Evolutionary conservation across 768 basidiomycete genomes (phyloP).

Genomic region (Suillus decipiens): DNA sequence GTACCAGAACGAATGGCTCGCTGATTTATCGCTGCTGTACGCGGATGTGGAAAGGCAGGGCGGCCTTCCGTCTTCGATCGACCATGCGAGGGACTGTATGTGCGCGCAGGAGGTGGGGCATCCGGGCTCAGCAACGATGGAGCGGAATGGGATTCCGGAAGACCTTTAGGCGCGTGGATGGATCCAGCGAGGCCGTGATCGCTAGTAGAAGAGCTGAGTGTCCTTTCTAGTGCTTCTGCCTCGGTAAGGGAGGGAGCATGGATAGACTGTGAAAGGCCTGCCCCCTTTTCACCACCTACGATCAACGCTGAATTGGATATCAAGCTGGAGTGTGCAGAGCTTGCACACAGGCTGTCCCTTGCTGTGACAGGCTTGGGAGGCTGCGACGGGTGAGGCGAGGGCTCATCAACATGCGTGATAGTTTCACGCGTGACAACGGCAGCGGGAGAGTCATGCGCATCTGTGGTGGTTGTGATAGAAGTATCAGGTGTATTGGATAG

Average conservation of each 20-base stretch:
- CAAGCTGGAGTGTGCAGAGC: conserved; percentile 17
- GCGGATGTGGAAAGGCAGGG: conserved; percentile 33
- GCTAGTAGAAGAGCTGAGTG: conserved; percentile 22
- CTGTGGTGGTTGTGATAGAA: conserved; percentile 7
- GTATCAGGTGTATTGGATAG: conserved; percentile 11
- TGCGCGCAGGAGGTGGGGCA: conserved; percentile 26
- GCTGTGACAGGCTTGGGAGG: conserved; percentile 45
- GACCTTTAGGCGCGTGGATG: conserved; percentile 53
- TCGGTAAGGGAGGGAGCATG: conserved; percentile 25
- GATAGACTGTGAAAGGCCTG: conserved; percentile 31
- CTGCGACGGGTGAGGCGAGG: conserved; percentile 46
- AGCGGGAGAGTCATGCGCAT: conserved; percentile 19
- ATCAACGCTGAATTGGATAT: conserved; percentile 15
- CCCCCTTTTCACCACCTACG: conserved; percentile 18
- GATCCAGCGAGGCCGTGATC: conserved; percentile 49
- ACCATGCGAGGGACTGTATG: conserved; percentile 44
- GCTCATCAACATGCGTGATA: conserved; percentile 19
- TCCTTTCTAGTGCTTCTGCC: conserved; percentile 19
- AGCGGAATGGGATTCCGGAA: conserved; percentile 42
- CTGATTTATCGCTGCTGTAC: conserved; percentile 24
- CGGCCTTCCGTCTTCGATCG: conserved; percentile 62
- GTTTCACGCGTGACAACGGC: conserved; percentile 13
- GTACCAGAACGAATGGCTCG: conserved; percentile 46
- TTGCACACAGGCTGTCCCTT: conserved; percentile 18
- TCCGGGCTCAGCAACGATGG: conserved; percentile 30